Percentiles rank a stretch among this genome's conserved stretches.
These are phyloP conservation scores for Skeletonema costatum DNA, from an alignment of 108 stramenopile species.

Conservation along the genomic window DNA sequence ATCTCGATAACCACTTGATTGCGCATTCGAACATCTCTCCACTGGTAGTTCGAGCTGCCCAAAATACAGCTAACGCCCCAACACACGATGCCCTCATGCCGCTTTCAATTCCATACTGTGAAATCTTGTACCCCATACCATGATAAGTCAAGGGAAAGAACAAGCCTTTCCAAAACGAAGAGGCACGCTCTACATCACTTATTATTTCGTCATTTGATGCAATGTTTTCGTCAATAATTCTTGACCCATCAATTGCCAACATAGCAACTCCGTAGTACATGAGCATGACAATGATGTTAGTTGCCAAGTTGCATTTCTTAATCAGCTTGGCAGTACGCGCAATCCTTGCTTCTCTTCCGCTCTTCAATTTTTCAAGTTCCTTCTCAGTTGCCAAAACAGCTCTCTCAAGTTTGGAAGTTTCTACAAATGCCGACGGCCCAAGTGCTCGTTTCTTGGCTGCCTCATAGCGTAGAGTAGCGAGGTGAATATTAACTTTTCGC, in stretches of 20 bases:
- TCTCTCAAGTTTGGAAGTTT: constrained; percentile 82
- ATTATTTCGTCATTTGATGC: constrained; percentile 33
- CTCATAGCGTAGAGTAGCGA: constrained; percentile 52
- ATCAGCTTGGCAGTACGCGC: constrained; percentile 44
- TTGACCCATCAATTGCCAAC: constrained; percentile 58
- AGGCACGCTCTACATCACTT: constrained; percentile 39
- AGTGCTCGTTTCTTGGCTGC: constrained; percentile 59
- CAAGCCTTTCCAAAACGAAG: constrained; percentile 56
- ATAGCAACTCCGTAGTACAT: constrained; percentile 76
- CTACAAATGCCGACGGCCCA: constrained; percentile 83
- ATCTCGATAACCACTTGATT: constrained; percentile 23
- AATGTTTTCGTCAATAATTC: constrained; percentile 21
- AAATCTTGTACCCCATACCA: constrained; percentile 66
- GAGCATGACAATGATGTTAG: constrained; percentile 50
- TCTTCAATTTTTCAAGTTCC: constrained; percentile 46
- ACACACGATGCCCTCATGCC: constrained; percentile 41
- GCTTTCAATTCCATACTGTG: constrained; percentile 66
- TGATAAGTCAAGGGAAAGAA: constrained; percentile 71
- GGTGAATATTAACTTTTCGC: constrained; percentile 44
- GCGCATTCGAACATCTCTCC: constrained; percentile 63
- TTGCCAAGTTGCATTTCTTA: constrained; percentile 36
- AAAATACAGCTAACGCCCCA: constrained; percentile 77
- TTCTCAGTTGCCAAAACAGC: constrained; percentile 69
- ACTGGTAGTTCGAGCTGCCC: constrained; percentile 67
- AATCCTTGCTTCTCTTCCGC: constrained; percentile 35